Evolutionary conservation across 2,329 filamentous ascomycete species (phyloP).

Genomic region (Fusarium subtropicale): DNA sequence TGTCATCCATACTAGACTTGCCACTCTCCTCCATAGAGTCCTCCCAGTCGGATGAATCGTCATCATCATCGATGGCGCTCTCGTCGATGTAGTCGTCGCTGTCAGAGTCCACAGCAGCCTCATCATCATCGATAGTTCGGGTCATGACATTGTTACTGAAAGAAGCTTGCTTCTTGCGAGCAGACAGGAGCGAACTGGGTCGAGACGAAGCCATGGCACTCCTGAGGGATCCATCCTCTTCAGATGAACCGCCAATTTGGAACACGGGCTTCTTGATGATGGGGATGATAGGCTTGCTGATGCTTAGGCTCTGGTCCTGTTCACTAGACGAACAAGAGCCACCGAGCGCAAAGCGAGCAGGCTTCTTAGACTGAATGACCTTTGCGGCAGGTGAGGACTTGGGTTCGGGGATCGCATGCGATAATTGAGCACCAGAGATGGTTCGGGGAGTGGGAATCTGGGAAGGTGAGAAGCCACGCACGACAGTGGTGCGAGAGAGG

Average conservation of each 20-base stretch:
- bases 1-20: slow-evolving; percentile 84
- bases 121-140: slow-evolving; percentile 70
- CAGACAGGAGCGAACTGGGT: slow-evolving; percentile 55
- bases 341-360: slow-evolving; percentile 77
- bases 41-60: slow-evolving; percentile 71
- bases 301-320: slow-evolving; percentile 62
- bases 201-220: slow-evolving; percentile 62
- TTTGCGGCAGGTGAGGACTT: slow-evolving; percentile 69
- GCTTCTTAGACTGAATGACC: slow-evolving; percentile 75
- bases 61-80: slow-evolving; percentile 82
- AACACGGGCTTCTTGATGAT: slow-evolving; percentile 59
- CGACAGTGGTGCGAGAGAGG: slow-evolving; percentile 61
- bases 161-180: slow-evolving; percentile 80
- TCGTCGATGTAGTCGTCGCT: slow-evolving; percentile 80
- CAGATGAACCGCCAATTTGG: slow-evolving; percentile 70
- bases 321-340: slow-evolving; percentile 81
- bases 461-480: slow-evolving; percentile 87
- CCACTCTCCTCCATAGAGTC: slow-evolving; percentile 83
- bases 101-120: slow-evolving; percentile 67
- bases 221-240: slow-evolving; percentile 81
- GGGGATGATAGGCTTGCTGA: slow-evolving; percentile 50
- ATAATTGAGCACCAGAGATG: slow-evolving; percentile 61
- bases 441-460: slow-evolving; percentile 66
- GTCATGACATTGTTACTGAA: slow-evolving; percentile 82
- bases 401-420: slow-evolving; percentile 72